Evolutionary conservation across 2,329 filamentous ascomycete species (phyloP).

Genomic region (Colletotrichum sp.): DNA sequence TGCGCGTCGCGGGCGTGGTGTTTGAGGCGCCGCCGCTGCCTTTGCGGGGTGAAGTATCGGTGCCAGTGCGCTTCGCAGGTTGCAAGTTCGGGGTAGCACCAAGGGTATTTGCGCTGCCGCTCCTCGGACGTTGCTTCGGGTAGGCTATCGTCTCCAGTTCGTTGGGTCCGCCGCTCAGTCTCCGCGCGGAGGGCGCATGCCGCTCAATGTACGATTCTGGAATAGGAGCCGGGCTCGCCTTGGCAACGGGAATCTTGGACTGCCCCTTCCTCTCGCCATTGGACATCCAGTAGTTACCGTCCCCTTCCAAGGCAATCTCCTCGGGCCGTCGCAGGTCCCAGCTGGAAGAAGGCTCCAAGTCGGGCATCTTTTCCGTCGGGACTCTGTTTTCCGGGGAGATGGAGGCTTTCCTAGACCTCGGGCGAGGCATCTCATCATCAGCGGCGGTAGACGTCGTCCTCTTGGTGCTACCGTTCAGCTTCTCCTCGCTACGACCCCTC

Average conservation of each 20-base stretch:
- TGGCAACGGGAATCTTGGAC: constrained; percentile 81
- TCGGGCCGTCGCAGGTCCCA: constrained; percentile 82
- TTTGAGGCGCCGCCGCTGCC: constrained; percentile 10
- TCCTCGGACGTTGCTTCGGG: constrained; percentile 71
- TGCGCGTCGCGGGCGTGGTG: constrained; percentile 43
- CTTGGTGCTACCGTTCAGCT: constrained; percentile 29
- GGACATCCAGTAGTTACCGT: constrained; percentile 54
- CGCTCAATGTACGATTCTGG: constrained; percentile 75
- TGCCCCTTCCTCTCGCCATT: constrained; percentile 62
- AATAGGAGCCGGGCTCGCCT: constrained; percentile 78
- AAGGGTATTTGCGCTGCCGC: constrained; percentile 68
- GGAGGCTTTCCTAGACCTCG: constrained; percentile 49
- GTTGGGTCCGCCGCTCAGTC: constrained; percentile 56
- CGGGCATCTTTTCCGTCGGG: constrained; percentile 41
- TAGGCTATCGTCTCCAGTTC: constrained; percentile 63
- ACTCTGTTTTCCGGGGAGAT: constrained; percentile 39
- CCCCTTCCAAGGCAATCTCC: constrained; percentile 71
- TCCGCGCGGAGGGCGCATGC: constrained; percentile 70
- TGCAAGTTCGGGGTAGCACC: constrained; percentile 32
- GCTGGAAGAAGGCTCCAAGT: constrained; percentile 48
- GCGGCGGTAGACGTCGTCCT: constrained; percentile 30
- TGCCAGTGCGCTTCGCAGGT: constrained; percentile 44
- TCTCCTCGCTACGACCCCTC: constrained; percentile 46
- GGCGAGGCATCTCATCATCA: constrained; percentile 1
- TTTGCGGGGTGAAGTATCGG: constrained; percentile 64